Conservation (phyloP, 768 basidiomycete species). For the Mycena pura region DNA sequence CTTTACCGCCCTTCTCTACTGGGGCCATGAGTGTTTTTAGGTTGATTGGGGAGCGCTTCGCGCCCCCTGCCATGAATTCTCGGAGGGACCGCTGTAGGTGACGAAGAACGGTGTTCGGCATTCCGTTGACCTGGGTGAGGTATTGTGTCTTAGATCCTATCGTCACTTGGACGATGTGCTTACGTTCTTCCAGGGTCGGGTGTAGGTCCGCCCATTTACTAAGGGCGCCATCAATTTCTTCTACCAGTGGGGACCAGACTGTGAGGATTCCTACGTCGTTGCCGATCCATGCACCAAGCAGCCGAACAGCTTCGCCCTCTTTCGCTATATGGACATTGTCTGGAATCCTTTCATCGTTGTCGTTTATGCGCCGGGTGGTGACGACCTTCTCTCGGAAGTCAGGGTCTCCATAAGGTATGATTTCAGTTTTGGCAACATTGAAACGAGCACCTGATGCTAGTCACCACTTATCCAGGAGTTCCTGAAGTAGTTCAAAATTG, state of each 20-base stretch:
- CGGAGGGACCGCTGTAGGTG: no score
- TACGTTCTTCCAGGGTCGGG: slow-evolving; percentile 37
- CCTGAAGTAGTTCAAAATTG: slow-evolving; percentile 28
- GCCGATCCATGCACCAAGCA: slow-evolving; percentile 41
- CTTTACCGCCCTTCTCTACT: no score
- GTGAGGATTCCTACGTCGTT: slow-evolving; percentile 29
- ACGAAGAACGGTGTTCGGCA: no score
- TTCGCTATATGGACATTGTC: slow-evolving; percentile 30
- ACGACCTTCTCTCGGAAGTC: slow-evolving; percentile 21
- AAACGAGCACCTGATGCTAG: slow-evolving; percentile 47
- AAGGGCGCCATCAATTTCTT: slow-evolving; percentile 32
- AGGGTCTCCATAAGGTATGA: slow-evolving; percentile 41
- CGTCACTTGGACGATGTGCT: slow-evolving; percentile 32
- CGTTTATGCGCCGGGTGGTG: neutral
- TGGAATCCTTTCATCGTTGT: slow-evolving; percentile 19
- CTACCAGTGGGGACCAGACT: slow-evolving; percentile 34
- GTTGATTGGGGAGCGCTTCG: no score
- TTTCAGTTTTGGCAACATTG: slow-evolving; percentile 47
- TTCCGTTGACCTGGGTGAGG: slow-evolving; percentile 40
- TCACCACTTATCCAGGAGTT: slow-evolving; percentile 47
- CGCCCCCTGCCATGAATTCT: no score
- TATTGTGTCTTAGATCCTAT: slow-evolving; percentile 44
- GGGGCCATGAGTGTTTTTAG: no score
- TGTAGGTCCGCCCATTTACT: slow-evolving; percentile 32
- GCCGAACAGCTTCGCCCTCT: slow-evolving; percentile 37